Percentiles rank a stretch among this genome's conserved stretches.
These are phyloP conservation scores for Euphorbia peplus DNA, from an alignment of 345 rosid genomes.

Conservation along the genomic window DNA sequence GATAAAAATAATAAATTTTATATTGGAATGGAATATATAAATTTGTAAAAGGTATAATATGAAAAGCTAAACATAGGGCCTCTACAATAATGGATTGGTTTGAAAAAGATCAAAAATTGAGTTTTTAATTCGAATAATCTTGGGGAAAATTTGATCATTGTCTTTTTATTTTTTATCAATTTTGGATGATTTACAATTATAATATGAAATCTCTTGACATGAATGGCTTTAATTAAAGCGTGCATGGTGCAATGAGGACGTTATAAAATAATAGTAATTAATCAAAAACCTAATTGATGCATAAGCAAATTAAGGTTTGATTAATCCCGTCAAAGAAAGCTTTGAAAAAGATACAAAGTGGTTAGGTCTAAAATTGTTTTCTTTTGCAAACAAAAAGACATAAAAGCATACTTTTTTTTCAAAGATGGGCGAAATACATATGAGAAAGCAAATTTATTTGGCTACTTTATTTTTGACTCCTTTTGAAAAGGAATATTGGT, in stretches of 20 bases:
- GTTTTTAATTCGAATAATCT: no score
- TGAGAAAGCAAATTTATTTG: neutral
- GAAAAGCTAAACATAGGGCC: no score
- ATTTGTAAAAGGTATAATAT: no score
- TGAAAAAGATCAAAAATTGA: no score
- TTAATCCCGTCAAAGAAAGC: neutral
- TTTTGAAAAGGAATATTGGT: constrained; percentile 15
- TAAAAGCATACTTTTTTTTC: constrained; percentile 35
- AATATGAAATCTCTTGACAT: no score
- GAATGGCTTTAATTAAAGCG: no score
- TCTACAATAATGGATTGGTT: no score
- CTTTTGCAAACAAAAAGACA: constrained; percentile 27
- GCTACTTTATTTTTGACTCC: constrained; percentile 9
- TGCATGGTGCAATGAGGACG: neutral
- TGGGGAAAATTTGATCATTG: no score
- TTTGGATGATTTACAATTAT: no score
- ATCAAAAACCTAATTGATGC: neutral
- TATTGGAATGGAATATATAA: no score
- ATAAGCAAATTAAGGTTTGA: neutral
- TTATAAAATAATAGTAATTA: neutral
- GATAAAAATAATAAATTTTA: no score
- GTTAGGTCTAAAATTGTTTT: constrained; percentile 13
- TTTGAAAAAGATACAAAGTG: neutral
- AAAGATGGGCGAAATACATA: constrained; percentile 9
- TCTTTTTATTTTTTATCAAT: no score